A percentile compares a stretch with the other conserved stretches of the same genome.
Evolutionary conservation across 441 rosid genomes (phyloP).

Genomic region (Syzygium syzygioides): DNA sequence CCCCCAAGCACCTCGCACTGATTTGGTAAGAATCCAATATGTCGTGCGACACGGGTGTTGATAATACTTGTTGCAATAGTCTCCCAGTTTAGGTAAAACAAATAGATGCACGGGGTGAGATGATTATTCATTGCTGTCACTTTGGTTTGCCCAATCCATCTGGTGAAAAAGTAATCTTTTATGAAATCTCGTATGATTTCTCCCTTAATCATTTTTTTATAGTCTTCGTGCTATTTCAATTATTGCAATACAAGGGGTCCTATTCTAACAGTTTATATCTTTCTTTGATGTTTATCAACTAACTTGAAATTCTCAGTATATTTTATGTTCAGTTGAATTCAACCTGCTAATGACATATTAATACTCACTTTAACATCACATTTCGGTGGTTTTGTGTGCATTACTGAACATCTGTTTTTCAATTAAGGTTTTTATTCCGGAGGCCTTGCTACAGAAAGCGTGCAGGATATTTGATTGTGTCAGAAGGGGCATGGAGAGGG

Average conservation of each 20-base stretch:
- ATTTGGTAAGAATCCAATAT: slow-evolving; percentile 43
- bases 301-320: background rate
- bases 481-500: slow-evolving; percentile 24
- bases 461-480: slow-evolving; percentile 54
- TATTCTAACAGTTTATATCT: background rate
- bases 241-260: background rate
- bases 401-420: background rate
- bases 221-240: background rate
- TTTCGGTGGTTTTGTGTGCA: background rate
- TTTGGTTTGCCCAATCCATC: background rate
- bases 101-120: background rate
- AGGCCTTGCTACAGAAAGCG: slow-evolving; percentile 35
- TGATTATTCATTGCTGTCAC: background rate
- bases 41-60: background rate
- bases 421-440: slow-evolving; percentile 54
- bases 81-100: background rate
- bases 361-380: background rate
- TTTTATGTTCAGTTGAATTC: background rate
- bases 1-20: slow-evolving; percentile 76
- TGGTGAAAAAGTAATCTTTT: background rate
- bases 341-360: background rate
- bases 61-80: background rate
- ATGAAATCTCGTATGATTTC: background rate
- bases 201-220: background rate
- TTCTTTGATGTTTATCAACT: background rate